phyloP scores from a whole-genome alignment of 495 filamentous ascomycete species.

The Hypoxylon crocopeplum region DNA sequence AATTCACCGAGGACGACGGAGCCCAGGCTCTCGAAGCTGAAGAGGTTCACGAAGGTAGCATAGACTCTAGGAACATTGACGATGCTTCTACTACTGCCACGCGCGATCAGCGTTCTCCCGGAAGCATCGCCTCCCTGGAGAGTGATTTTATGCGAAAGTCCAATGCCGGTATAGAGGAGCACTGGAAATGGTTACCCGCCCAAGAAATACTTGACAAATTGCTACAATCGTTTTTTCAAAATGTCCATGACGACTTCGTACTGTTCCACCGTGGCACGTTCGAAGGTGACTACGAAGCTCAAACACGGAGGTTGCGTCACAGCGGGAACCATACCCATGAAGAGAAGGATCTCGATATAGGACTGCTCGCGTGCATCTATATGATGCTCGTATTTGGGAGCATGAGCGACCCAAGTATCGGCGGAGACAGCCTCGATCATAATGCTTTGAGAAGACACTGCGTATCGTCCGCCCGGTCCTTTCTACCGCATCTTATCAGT shows the following conservation, averaged over 20 bases:
- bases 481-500: constrained; percentile 42
- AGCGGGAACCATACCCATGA: background rate
- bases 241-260: constrained; percentile 51
- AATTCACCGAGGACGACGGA: constrained; percentile 24
- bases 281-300: constrained; percentile 46
- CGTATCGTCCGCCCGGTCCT: constrained; percentile 37
- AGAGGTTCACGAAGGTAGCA: constrained; percentile 1
- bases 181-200: constrained; percentile 25
- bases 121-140: constrained; percentile 10
- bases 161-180: constrained; percentile 3
- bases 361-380: constrained; percentile 52
- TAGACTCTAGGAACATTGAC: background rate
- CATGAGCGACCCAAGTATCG: constrained; percentile 36
- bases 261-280: constrained; percentile 54
- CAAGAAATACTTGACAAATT: constrained; percentile 44
- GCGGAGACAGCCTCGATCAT: constrained; percentile 33
- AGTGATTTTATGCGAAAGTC: constrained; percentile 5
- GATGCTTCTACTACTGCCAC: constrained; percentile 3
- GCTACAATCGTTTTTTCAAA: constrained; percentile 49
- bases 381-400: constrained; percentile 52
- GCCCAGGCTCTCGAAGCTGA: constrained; percentile 19
- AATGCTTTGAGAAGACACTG: constrained; percentile 39
- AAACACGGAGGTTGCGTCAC: constrained; percentile 15
- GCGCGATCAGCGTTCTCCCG: constrained; percentile 11
- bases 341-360: constrained; percentile 16